A percentile compares a stretch with the other conserved stretches of the same genome.
Evolutionary conservation across 202 grass and related monocot genomes (phyloP).

Genomic region (Panicum virgatum): DNA sequence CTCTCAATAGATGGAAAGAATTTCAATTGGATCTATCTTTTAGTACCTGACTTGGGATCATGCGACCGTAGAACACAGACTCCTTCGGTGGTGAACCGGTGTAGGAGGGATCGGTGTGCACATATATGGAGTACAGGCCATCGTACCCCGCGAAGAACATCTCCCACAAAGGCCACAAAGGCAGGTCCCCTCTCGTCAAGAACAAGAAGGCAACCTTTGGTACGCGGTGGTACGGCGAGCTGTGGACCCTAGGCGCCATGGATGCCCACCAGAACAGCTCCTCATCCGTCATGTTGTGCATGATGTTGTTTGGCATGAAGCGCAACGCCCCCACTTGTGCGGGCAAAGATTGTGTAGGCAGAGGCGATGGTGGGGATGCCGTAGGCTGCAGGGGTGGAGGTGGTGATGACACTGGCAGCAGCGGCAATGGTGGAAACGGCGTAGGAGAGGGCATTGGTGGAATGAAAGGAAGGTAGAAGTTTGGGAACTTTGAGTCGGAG

Average conservation of each 20-base stretch:
- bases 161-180: slow-evolving; percentile 69
- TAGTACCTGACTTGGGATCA: slow-evolving; percentile 55
- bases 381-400: not conserved
- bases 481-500: not conserved
- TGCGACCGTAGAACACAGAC: slow-evolving; percentile 55
- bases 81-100: slow-evolving; percentile 33
- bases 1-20: too few species aligned
- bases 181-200: slow-evolving; percentile 35
- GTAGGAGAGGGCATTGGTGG: not conserved
- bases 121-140: slow-evolving; percentile 54
- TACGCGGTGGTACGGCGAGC: slow-evolving; percentile 22
- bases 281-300: slow-evolving; percentile 70
- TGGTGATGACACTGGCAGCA: not conserved
- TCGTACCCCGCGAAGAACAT: slow-evolving; percentile 50
- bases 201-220: slow-evolving; percentile 69
- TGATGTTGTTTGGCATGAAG: not conserved
- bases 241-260: slow-evolving; percentile 46
- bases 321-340: not conserved
- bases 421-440: too few species aligned
- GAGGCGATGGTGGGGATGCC: not conserved
- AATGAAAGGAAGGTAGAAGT: not conserved
- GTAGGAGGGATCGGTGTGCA: slow-evolving; percentile 53
- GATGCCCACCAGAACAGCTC: slow-evolving; percentile 79
- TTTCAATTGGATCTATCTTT: too few species aligned
- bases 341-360: not conserved